Conservation (phyloP, 805 yeast genomes). For the Candida easanensis region DNA sequence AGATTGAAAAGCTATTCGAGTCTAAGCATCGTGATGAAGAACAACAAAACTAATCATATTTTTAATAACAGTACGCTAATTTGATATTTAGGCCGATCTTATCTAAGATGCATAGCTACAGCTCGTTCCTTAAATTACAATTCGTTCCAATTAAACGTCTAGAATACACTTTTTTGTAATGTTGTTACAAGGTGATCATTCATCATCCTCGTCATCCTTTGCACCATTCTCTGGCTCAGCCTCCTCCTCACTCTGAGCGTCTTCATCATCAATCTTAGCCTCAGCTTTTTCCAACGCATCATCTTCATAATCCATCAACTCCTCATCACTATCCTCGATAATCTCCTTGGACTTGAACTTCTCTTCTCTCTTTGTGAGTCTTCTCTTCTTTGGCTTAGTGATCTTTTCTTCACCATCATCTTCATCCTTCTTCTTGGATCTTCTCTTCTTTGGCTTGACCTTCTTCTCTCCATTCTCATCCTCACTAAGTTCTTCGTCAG, state of each 20-base stretch:
- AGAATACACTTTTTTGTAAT: no score
- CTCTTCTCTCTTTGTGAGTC: conserved; percentile 15
- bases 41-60: no score
- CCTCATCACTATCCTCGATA: conserved; percentile 45
- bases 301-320: conserved; percentile 24
- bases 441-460: conserved; percentile 23
- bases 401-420: conserved; percentile 24
- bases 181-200: no score
- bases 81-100: no score
- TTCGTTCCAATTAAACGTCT: no score
- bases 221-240: conserved; percentile 4
- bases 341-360: conserved; percentile 36
- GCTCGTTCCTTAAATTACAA: no score
- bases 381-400: conserved; percentile 24
- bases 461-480: conserved; percentile 21
- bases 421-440: conserved; percentile 26
- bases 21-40: no score
- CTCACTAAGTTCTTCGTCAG: conserved; percentile 41
- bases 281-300: conserved; percentile 22
- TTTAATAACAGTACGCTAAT: no score
- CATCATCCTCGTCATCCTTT: neutral
- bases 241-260: conserved; percentile 9
- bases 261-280: conserved; percentile 19
- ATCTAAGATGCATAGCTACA: no score
- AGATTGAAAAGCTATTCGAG: conserved; percentile 46